Evolutionary conservation across 495 filamentous ascomycete species (phyloP).

Genomic region (Neurospora sp.): DNA sequence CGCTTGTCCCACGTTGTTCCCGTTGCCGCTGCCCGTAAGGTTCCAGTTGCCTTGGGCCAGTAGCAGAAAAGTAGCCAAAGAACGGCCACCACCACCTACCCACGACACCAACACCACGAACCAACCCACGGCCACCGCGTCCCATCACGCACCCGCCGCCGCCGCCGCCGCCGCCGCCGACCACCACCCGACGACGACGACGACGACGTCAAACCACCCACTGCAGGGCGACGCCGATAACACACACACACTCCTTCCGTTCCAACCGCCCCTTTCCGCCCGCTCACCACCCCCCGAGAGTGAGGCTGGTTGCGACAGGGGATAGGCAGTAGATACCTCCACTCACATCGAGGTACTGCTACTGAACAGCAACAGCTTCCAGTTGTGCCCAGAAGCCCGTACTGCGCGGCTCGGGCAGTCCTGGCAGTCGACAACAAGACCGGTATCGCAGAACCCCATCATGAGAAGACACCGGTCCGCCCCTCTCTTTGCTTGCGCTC

Average conservation of each 20-base stretch:
- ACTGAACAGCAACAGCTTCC: neutral
- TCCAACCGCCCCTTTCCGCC: neutral
- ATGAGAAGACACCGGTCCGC: constrained; percentile 21
- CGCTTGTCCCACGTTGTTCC: neutral
- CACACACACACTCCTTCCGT: neutral
- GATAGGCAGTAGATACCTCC: neutral
- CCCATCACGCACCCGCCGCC: neutral
- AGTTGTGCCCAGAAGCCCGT: neutral
- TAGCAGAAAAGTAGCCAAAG: neutral
- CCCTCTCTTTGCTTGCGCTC: neutral
- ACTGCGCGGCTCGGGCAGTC: neutral
- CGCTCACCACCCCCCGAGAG: neutral
- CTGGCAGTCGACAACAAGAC: neutral
- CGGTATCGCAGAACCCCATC: constrained; percentile 10
- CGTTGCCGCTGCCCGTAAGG: neutral
- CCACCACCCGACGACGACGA: neutral
- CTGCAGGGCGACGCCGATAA: neutral
- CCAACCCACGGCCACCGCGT: neutral
- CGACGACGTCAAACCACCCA: neutral
- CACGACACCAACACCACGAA: neutral
- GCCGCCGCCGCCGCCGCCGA: neutral
- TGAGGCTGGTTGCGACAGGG: neutral
- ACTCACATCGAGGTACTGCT: neutral
- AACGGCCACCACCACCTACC: neutral
- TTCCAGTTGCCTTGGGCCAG: neutral